Percentiles rank a stretch among this genome's conserved stretches.
Evolutionary conservation across 345 rosid species (phyloP).

Genomic region (Clarkia xantiana): DNA sequence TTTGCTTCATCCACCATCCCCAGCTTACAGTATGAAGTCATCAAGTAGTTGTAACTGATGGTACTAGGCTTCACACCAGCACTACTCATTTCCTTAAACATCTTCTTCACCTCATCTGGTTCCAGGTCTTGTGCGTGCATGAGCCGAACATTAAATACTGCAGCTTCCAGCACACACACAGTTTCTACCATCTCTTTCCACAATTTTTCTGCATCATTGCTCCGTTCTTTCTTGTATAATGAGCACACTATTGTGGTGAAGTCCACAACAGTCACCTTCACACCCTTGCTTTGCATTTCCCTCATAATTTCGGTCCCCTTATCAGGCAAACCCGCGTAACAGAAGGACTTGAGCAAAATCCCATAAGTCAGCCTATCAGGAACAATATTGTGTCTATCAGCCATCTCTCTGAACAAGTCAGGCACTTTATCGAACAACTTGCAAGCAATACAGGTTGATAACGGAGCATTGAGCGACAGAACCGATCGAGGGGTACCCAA

Average conservation of each 20-base stretch:
- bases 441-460: conserved; percentile 14
- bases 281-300: conserved; percentile 36
- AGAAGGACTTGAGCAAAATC: conserved; percentile 46
- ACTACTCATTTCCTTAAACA: conserved; percentile 48
- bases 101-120: conserved; percentile 34
- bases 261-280: conserved; percentile 40
- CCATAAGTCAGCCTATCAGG: conserved; percentile 62
- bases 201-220: conserved; percentile 38
- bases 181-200: conserved; percentile 47
- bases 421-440: conserved; percentile 25
- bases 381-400: conserved; percentile 19
- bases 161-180: conserved; percentile 45
- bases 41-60: conserved; percentile 48
- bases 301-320: conserved; percentile 37
- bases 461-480: conserved; percentile 18
- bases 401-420: conserved; percentile 45
- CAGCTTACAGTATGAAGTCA: conserved; percentile 40
- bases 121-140: conserved; percentile 21
- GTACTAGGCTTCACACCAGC: conserved; percentile 54
- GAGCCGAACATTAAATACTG: conserved; percentile 50
- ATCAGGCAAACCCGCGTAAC: conserved; percentile 38
- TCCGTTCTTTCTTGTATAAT: conserved; percentile 39
- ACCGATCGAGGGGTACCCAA: conserved; percentile 20
- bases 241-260: conserved; percentile 37
- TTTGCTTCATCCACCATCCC: conserved; percentile 58